These are phyloP conservation scores for Candida oleophila DNA, from an alignment of 805 yeast species.

Conservation along the genomic window DNA sequence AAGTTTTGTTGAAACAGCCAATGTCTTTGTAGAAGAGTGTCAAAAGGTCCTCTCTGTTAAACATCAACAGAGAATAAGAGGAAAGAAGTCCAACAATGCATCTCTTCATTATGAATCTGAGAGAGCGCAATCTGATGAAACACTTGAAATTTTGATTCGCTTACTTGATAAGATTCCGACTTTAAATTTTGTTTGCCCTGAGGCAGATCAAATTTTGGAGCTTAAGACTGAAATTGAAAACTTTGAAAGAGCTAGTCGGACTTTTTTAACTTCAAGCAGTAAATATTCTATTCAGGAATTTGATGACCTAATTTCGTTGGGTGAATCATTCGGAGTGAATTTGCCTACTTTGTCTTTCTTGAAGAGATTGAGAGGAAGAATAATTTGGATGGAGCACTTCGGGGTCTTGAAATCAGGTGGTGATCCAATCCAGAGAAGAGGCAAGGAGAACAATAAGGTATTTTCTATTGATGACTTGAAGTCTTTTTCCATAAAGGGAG, in stretches of 20 bases:
- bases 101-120: constrained; percentile 4
- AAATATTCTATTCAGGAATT: constrained; percentile 43
- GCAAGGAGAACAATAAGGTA: constrained; percentile 19
- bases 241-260: constrained; percentile 48
- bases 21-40: constrained; percentile 55
- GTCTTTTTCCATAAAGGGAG: constrained; percentile 27
- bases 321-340: constrained; percentile 58
- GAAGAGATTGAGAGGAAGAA: constrained; percentile 32
- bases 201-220: constrained; percentile 57
- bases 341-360: constrained; percentile 45
- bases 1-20: constrained; percentile 43
- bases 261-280: constrained; percentile 29
- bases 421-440: constrained; percentile 31
- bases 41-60: constrained; percentile 51
- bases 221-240: constrained; percentile 50
- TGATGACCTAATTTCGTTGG: constrained; percentile 53
- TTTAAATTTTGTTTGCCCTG: constrained; percentile 53
- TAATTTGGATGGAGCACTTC: constrained; percentile 32
- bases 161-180: constrained; percentile 48
- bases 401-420: constrained; percentile 37
- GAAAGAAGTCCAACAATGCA: constrained; percentile 14
- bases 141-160: constrained; percentile 31
- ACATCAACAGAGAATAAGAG: constrained; percentile 49
- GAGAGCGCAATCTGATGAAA: constrained; percentile 3
- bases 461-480: constrained; percentile 30